These are phyloP conservation scores for Syzygium aqueum DNA, from an alignment of 345 rosid genomes.

Conservation along the genomic window DNA sequence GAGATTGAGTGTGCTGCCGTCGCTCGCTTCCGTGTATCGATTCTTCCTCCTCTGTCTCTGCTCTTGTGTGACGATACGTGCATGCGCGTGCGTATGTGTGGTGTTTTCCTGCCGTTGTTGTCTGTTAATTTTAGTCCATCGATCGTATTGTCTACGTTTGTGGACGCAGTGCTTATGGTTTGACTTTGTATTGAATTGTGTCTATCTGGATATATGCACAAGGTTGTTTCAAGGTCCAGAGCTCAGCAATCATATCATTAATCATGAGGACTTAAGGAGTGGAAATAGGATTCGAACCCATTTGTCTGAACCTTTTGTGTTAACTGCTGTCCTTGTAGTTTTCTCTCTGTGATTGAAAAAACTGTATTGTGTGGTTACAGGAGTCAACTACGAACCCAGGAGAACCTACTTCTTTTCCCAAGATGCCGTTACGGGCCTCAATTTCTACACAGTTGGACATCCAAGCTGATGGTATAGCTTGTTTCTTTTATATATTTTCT, in stretches of 20 bases:
- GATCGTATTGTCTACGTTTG: not conserved
- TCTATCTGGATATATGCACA: not conserved
- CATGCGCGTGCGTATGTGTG: not conserved
- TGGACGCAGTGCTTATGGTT: not conserved
- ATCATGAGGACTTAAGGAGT: not conserved
- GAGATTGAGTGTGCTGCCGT: slow-evolving; percentile 74
- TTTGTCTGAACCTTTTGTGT: not conserved
- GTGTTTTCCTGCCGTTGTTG: not conserved
- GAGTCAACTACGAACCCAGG: slow-evolving; percentile 44
- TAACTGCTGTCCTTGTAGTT: not conserved
- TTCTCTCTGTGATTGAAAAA: not conserved
- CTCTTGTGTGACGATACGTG: not conserved
- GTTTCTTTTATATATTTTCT: not conserved
- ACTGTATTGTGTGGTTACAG: slow-evolving; percentile 16
- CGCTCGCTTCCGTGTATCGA: slow-evolving; percentile 33
- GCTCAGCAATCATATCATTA: not conserved
- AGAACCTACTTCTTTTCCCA: slow-evolving; percentile 27
- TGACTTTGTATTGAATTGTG: not conserved
- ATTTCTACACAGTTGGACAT: slow-evolving; percentile 21
- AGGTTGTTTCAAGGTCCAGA: not conserved
- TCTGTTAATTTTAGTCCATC: not conserved
- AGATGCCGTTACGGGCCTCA: slow-evolving; percentile 19
- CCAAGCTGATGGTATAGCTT: slow-evolving; percentile 27
- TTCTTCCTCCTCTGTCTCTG: not conserved
- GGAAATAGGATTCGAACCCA: not conserved